These are phyloP conservation scores for Musa troglodytarum DNA, from an alignment of 176 grass and related monocot species.

Conservation along the genomic window DNA sequence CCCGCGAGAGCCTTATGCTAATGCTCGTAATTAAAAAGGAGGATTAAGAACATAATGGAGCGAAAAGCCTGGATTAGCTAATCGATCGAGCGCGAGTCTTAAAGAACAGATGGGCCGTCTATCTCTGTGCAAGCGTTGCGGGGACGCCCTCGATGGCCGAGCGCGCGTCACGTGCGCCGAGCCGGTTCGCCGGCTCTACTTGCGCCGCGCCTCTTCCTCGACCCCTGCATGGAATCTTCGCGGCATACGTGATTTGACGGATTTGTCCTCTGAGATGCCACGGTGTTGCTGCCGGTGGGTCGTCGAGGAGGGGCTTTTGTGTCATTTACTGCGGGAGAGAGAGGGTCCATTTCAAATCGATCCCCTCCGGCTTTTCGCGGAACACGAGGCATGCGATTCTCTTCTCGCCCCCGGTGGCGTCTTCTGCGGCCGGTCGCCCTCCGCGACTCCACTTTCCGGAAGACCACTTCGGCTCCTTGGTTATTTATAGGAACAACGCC, in stretches of 20 bases:
- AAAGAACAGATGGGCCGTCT: no score
- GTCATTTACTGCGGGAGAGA: neutral
- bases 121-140: no score
- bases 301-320: neutral
- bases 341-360: constrained; percentile 11
- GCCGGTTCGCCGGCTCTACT: no score
- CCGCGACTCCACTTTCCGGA: neutral
- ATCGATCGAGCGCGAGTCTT: no score
- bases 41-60: no score
- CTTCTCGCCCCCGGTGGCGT: neutral
- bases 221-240: constrained; percentile 1
- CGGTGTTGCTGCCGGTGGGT: neutral
- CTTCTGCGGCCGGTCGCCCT: neutral
- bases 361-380: neutral
- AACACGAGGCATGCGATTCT: constrained; percentile 6
- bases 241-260: neutral
- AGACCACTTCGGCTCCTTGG: neutral
- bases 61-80: no score
- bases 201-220: no score
- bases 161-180: no score
- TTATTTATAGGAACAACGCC: no score
- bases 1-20: no score
- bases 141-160: no score
- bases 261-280: neutral
- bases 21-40: no score